Evolutionary conservation across 352 stramenopile genomes (phyloP).

Genomic region (Phytophthora rubi): DNA sequence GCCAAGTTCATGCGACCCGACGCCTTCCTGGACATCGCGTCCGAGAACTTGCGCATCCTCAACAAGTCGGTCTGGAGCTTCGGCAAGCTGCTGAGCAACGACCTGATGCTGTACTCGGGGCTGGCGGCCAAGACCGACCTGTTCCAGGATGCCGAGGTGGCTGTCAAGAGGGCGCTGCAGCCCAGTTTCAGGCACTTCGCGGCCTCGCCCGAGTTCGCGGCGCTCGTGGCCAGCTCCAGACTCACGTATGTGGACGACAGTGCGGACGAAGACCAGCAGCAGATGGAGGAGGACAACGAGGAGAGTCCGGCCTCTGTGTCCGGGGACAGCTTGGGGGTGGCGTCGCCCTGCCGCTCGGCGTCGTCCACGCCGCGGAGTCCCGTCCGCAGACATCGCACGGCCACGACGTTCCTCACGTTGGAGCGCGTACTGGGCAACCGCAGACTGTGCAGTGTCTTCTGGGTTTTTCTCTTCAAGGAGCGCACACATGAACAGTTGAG

Average conservation of each 20-base stretch:
- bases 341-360: constrained; percentile 8
- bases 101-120: constrained; percentile 78
- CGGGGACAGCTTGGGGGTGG: constrained; percentile 8
- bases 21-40: constrained; percentile 83
- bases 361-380: constrained; percentile 21
- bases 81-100: constrained; percentile 72
- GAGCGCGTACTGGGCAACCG: constrained; percentile 79
- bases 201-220: constrained; percentile 57
- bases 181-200: constrained; percentile 75
- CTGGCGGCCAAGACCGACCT: constrained; percentile 78
- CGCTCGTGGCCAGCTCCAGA: constrained; percentile 60
- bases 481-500: constrained; percentile 82
- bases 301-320: constrained; percentile 4
- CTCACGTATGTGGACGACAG: constrained; percentile 53
- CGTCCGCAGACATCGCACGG: constrained; percentile 34
- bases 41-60: constrained; percentile 74
- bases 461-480: constrained; percentile 89
- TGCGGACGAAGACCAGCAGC: constrained; percentile 30
- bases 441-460: constrained; percentile 85
- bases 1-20: constrained; percentile 87
- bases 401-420: constrained; percentile 68
- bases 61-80: constrained; percentile 87
- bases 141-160: constrained; percentile 78
- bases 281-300: constrained; percentile 11
- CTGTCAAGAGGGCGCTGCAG: constrained; percentile 73